Conservation (phyloP, 2,329 filamentous ascomycete species). For the Alternaria panax region DNA sequence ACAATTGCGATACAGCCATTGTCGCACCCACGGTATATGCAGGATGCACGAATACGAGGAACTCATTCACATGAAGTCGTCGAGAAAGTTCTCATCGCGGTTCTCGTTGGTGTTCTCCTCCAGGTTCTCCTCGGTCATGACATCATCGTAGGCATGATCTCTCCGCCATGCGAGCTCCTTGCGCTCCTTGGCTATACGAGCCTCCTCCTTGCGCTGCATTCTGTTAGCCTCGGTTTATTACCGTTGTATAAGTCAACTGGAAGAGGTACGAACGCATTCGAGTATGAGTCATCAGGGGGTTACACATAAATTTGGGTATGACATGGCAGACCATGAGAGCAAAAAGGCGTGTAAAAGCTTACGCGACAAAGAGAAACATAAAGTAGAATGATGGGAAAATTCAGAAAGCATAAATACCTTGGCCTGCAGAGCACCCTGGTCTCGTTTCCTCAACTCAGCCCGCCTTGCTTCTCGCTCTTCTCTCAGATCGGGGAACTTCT, state of each 20-base stretch:
- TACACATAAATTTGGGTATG: neutral
- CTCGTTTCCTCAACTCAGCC: constrained; percentile 73
- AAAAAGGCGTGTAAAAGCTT: neutral
- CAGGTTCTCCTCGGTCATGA: constrained; percentile 85
- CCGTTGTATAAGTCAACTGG: neutral
- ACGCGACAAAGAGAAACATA: neutral
- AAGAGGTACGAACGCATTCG: neutral
- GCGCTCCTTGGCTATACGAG: constrained; percentile 75
- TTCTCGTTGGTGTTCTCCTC: constrained; percentile 84
- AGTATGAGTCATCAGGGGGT: neutral
- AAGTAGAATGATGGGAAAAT: neutral
- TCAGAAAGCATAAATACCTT: constrained; percentile 60
- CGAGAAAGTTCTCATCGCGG: constrained; percentile 76
- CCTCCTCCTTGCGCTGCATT: constrained; percentile 76
- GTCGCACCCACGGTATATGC: constrained; percentile 9
- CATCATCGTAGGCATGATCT: constrained; percentile 96
- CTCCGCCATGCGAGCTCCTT: constrained; percentile 93
- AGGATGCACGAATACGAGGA: neutral
- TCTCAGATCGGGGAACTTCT: constrained; percentile 83
- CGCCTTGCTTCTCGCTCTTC: constrained; percentile 81
- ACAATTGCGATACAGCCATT: constrained; percentile 15
- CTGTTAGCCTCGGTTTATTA: constrained; percentile 14
- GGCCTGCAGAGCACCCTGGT: constrained; percentile 68
- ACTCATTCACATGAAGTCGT: constrained; percentile 71
- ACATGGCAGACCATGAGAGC: neutral